Percentiles rank a stretch among this genome's conserved stretches.
These are phyloP conservation scores for Yamadazyma sp. DNA, from an alignment of 1,139 yeast genomes.

Conservation along the genomic window DNA sequence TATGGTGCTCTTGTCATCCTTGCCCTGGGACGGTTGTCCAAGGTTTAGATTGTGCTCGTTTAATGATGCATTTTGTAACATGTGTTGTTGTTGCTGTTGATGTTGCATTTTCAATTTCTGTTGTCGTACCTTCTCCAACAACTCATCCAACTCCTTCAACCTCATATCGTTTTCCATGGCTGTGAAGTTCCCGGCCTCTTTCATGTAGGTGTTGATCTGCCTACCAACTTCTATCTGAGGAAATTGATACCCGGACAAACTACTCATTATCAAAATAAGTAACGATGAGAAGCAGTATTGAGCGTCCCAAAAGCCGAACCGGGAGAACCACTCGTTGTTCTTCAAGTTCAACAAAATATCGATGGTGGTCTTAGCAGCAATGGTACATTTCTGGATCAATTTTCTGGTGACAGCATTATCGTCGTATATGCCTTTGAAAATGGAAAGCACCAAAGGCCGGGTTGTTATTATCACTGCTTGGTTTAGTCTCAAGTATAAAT, in stretches of 20 bases:
- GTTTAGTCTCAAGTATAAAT: constrained; percentile 44
- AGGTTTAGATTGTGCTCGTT: no score
- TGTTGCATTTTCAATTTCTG: constrained; percentile 4
- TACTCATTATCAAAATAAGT: constrained; percentile 73
- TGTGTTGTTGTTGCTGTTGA: not conserved
- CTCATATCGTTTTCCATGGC: constrained; percentile 26
- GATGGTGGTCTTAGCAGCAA: constrained; percentile 28
- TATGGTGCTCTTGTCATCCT: constrained; percentile 3
- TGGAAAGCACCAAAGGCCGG: constrained; percentile 43
- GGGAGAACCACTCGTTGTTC: constrained; percentile 34
- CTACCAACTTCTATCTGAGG: constrained; percentile 31
- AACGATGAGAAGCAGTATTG: constrained; percentile 59
- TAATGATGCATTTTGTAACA: no score
- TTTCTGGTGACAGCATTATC: constrained; percentile 35
- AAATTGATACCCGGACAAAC: constrained; percentile 25
- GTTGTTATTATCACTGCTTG: constrained; percentile 46
- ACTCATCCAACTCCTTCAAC: constrained; percentile 21
- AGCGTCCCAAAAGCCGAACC: constrained; percentile 54
- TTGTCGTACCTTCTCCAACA: constrained; percentile 7
- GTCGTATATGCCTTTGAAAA: constrained; percentile 29
- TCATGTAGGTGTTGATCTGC: constrained; percentile 13
- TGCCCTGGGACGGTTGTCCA: no score
- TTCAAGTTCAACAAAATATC: constrained; percentile 39
- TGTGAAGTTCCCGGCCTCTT: constrained; percentile 15
- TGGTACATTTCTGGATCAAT: constrained; percentile 33